Base-by-base conservation (phyloP, 331 rosid genomes). In the Rhamnella rubrinervis region DNA sequence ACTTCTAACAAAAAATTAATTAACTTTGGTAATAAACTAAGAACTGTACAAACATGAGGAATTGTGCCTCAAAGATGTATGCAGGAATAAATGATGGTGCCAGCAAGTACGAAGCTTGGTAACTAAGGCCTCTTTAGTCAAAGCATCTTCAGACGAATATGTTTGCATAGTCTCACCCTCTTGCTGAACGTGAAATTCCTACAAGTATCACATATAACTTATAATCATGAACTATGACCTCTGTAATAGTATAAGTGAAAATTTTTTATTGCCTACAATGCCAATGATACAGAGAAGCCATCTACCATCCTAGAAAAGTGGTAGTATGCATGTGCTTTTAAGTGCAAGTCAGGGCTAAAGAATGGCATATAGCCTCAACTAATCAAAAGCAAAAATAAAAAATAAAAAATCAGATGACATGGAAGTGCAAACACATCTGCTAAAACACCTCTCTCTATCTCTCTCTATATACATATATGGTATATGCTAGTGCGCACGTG, bases 131-230 rank as follows among this genome's bases (percentile, higher is more conserved):
- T 90, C 97, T 77, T 93, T 97, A 65, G 98, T 90, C 89, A 93
- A 85, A 69, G 96, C 89, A 72, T 93, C 98, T 81, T 86, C 90
- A 23, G 87, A 86, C 1, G 83, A 82, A 76, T 77, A 90, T 1
- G 97, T 82, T 87, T 93, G 90, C 97, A 93, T 93, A 63, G 98
- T 88, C 91, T 93, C 98, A 93, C 7, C 97, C 98, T 80, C 97
- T 85, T 3, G 97, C 98, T 61, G 98, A 88, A 65, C 86, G 87
- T 73, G 98, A 93, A 61, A 93, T 81, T 76, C 97, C 98, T 93
- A 61, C 13, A 80, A 71, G 19, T 15, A 72, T 62, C 71, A 74
- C 18, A 62, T 26, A 52, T 21, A 37, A 46, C 37, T 52, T 26
- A 52, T 21, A 37, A 46, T 44, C 44, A 60, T 39, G 12, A 59